These are phyloP conservation scores for Trypanosoma scelopori DNA, from an alignment of 208 protist genomes.

Conservation along the genomic window DNA sequence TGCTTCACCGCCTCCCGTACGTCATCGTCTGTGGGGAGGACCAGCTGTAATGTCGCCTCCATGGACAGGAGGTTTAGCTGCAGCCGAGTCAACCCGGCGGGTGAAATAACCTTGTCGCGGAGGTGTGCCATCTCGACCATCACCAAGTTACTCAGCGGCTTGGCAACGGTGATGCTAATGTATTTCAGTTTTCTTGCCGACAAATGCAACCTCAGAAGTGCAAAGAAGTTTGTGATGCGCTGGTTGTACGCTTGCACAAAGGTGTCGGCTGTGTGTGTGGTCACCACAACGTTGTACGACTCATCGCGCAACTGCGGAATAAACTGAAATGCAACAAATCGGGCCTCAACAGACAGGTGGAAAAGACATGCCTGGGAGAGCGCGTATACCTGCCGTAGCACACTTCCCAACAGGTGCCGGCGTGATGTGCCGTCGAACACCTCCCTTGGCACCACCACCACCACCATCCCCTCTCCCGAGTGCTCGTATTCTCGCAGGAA, in stretches of 20 bases:
- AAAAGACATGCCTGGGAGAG: slow-evolving; percentile 83
- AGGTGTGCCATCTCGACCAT: slow-evolving; percentile 78
- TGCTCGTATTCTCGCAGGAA: slow-evolving; percentile 21
- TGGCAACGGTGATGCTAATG: slow-evolving; percentile 58
- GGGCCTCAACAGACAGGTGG: slow-evolving; percentile 75
- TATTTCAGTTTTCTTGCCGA: slow-evolving; percentile 64
- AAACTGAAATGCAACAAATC: slow-evolving; percentile 76
- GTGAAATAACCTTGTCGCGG: slow-evolving; percentile 78
- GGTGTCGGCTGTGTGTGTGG: slow-evolving; percentile 63
- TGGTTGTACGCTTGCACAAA: slow-evolving; percentile 85
- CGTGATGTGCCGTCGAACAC: neutral
- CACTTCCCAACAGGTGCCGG: slow-evolving; percentile 40
- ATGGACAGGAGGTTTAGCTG: slow-evolving; percentile 70
- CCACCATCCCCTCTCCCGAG: neutral
- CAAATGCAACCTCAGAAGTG: slow-evolving; percentile 66
- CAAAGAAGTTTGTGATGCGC: slow-evolving; percentile 70
- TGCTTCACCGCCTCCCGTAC: slow-evolving; percentile 63
- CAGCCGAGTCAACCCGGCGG: slow-evolving; percentile 53
- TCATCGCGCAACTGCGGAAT: slow-evolving; percentile 88
- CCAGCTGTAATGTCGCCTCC: slow-evolving; percentile 74
- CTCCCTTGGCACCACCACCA: neutral
- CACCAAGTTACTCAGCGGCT: slow-evolving; percentile 78
- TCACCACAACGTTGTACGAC: slow-evolving; percentile 73
- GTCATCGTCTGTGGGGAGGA: slow-evolving; percentile 66
- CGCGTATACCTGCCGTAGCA: slow-evolving; percentile 62